A percentile compares a stretch with the other conserved stretches of the same genome.
phyloP scores from a whole-genome alignment of 2,329 filamentous ascomycete species.

The Pseudogymnoascus sp. region DNA sequence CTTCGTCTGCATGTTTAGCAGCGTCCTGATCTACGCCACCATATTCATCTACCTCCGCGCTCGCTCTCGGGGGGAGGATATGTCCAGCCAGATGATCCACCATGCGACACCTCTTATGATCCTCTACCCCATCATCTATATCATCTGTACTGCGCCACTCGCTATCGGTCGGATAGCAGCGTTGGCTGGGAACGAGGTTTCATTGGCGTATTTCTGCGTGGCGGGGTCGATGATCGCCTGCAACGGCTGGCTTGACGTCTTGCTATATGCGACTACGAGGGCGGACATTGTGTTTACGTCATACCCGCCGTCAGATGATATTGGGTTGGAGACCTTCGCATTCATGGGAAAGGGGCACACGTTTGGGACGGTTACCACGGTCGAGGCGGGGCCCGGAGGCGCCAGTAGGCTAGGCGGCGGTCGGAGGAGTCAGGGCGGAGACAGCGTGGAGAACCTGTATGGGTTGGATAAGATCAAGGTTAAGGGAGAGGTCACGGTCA shows the following conservation, averaged over 20 bases:
- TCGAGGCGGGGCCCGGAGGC: not conserved
- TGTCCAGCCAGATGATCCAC: not conserved
- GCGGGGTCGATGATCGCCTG: not conserved
- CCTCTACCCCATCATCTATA: not conserved
- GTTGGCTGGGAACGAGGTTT: not conserved
- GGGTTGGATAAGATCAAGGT: not conserved
- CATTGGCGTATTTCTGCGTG: not conserved
- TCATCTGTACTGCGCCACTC: not conserved
- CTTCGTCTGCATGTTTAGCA: conserved; percentile 44
- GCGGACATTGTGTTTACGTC: not conserved
- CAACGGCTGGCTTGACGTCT: not conserved
- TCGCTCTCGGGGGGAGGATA: not conserved
- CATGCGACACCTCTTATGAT: not conserved
- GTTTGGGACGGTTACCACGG: not conserved
- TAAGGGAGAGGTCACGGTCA: not conserved
- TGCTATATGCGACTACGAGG: not conserved
- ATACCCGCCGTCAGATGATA: not conserved
- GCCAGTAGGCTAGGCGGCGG: not conserved
- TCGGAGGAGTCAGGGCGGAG: not conserved
- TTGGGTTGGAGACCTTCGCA: not conserved
- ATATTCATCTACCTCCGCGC: conserved; percentile 10
- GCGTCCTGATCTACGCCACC: conserved; percentile 40
- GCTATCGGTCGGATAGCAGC: not conserved
- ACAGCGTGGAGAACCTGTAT: not conserved
- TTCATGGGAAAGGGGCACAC: not conserved